Conservation (phyloP, 129 eudicot species). For the Pulicaria dysenterica region DNA sequence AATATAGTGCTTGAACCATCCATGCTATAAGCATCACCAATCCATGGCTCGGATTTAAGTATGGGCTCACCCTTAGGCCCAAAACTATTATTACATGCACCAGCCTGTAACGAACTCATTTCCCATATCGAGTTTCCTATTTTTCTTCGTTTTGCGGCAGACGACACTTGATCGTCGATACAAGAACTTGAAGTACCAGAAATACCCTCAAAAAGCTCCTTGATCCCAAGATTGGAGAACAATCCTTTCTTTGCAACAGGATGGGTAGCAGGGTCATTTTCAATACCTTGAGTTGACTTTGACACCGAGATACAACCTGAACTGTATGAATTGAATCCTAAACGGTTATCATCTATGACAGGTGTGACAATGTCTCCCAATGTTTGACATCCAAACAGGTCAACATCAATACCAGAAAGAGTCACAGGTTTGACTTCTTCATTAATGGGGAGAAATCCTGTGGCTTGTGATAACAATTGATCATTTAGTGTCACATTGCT, state of each 20-base stretch:
- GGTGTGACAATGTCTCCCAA: constrained; percentile 52
- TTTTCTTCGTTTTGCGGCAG: constrained; percentile 57
- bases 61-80: constrained; percentile 39
- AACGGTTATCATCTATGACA: constrained; percentile 22
- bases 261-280: constrained; percentile 24
- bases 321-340: constrained; percentile 30
- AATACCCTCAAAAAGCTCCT: constrained; percentile 57
- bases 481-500: constrained; percentile 39
- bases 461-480: constrained; percentile 36
- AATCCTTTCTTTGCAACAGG: constrained; percentile 51
- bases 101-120: constrained; percentile 36
- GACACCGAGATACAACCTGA: constrained; percentile 34
- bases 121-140: constrained; percentile 38
- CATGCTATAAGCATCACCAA: constrained; percentile 47
- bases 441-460: constrained; percentile 29
- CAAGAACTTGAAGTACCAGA: constrained; percentile 50
- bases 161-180: constrained; percentile 59
- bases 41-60: constrained; percentile 41
- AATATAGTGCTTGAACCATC: constrained; percentile 44
- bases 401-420: constrained; percentile 36
- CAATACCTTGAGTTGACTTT: constrained; percentile 27
- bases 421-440: constrained; percentile 39
- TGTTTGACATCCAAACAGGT: constrained; percentile 35
- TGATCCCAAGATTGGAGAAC: constrained; percentile 85
- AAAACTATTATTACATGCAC: constrained; percentile 18